Percentiles rank a stretch among this genome's conserved stretches.
Conservation (phyloP, 1,284 basidiomycete species). For the Tilletia walkeri region DNA sequence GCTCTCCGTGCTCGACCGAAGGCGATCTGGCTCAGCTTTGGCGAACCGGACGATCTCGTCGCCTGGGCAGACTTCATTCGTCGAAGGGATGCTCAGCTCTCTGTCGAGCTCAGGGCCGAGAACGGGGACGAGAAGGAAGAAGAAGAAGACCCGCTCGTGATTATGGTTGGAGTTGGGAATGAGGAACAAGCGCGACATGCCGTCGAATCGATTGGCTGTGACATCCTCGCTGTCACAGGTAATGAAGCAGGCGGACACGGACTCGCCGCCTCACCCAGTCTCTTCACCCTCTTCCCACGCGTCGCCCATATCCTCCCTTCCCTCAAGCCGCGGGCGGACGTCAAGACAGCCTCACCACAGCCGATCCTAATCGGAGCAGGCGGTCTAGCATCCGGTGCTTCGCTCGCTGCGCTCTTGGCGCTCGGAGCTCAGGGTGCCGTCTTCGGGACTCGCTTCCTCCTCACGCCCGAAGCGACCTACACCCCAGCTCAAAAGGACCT, state of each 20-base stretch:
- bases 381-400: conserved; percentile 39
- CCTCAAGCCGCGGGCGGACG: conserved; percentile 20
- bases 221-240: conserved; percentile 43
- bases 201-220: conserved; percentile 35
- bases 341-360: not conserved
- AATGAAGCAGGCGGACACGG: conserved; percentile 51
- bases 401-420: conserved; percentile 38
- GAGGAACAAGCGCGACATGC: conserved; percentile 35
- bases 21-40: conserved; percentile 51
- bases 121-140: conserved; percentile 26
- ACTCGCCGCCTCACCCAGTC: conserved; percentile 40
- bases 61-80: conserved; percentile 35
- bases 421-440: conserved; percentile 49
- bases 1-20: conserved; percentile 34
- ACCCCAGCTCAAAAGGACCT: conserved; percentile 45
- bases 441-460: conserved; percentile 49
- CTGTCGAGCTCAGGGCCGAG: conserved; percentile 24
- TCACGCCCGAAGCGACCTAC: conserved; percentile 48
- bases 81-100: conserved; percentile 32
- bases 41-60: conserved; percentile 32
- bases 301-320: conserved; percentile 21
- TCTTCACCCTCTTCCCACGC: conserved; percentile 33
- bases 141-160: conserved; percentile 23
- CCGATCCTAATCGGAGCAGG: conserved; percentile 45
- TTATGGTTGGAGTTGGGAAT: conserved; percentile 43